phyloP scores from a whole-genome alignment of 1,139 yeast species.

The Debaryomyces psychrophilus region DNA sequence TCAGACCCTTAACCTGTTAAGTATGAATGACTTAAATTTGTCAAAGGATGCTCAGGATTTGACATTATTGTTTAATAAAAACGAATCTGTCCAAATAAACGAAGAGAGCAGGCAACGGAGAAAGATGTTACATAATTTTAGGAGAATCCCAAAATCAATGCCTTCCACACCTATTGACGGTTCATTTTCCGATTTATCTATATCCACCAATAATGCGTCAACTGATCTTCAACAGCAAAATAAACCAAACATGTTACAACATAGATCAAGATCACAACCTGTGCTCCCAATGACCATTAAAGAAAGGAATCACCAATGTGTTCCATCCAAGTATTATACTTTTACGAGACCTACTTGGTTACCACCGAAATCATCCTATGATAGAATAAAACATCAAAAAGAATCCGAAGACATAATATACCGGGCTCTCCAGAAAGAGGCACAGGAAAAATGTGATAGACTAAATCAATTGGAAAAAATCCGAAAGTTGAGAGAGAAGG shows the following conservation, averaged over 20 bases:
- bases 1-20: background rate
- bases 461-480: constrained; percentile 29
- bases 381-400: constrained; percentile 55
- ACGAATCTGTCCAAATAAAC: constrained; percentile 40
- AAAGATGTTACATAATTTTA: constrained; percentile 28
- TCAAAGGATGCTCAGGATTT: constrained; percentile 55
- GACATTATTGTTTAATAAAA: constrained; percentile 40
- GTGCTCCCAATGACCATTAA: constrained; percentile 11
- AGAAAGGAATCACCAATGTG: constrained; percentile 3
- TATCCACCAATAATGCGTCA: background rate
- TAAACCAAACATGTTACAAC: constrained; percentile 3
- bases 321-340: constrained; percentile 34
- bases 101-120: constrained; percentile 45
- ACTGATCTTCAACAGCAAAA: background rate
- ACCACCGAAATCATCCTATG: constrained; percentile 65
- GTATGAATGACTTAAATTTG: constrained; percentile 26
- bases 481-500: constrained; percentile 34
- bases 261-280: constrained; percentile 15
- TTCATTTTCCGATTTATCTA: constrained; percentile 6
- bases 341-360: constrained; percentile 66
- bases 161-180: constrained; percentile 6
- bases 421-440: constrained; percentile 48
- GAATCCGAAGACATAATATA: constrained; percentile 57
- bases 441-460: constrained; percentile 34
- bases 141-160: constrained; percentile 19